These are phyloP conservation scores for Periconia sp. DNA, from an alignment of 2,329 filamentous ascomycete species.

Conservation along the genomic window DNA sequence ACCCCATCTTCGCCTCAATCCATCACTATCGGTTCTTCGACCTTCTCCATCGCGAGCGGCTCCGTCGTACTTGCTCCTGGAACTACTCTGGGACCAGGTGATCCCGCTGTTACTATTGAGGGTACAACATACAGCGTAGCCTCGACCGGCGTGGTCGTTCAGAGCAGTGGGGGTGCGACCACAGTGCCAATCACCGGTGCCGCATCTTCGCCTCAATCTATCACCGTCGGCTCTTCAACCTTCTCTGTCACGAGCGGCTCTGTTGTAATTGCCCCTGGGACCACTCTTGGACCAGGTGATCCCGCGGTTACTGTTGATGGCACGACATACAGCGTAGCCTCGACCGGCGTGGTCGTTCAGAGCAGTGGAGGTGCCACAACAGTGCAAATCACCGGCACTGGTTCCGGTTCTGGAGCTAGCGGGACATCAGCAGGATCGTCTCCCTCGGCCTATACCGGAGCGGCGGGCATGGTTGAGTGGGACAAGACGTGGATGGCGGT, in stretches of 20 bases:
- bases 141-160: neutral
- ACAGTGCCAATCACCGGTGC: conserved; percentile 11
- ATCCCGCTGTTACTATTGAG: neutral
- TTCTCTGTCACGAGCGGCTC: conserved; percentile 1
- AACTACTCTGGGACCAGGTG: neutral
- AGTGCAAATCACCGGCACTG: neutral
- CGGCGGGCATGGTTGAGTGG: no score
- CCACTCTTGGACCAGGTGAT: conserved; percentile 7
- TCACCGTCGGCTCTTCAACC: neutral
- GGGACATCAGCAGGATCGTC: no score
- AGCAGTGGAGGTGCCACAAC: neutral
- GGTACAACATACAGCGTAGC: neutral
- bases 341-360: conserved; percentile 3
- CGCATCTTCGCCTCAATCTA: no score
- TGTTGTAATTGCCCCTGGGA: conserved; percentile 5
- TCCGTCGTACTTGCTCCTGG: neutral
- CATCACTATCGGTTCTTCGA: conserved; percentile 1
- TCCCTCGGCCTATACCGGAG: no score
- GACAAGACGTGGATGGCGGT: no score
- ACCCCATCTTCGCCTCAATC: conserved; percentile 1
- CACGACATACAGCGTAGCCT: conserved; percentile 6
- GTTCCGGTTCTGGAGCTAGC: no score
- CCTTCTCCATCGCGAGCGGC: conserved; percentile 1
- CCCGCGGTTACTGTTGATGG: conserved; percentile 7
- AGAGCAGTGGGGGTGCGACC: conserved; percentile 6